Percentiles rank a stretch among this genome's conserved stretches.
phyloP scores from a whole-genome alignment of 768 basidiomycete species.

The Boletus sp. region DNA sequence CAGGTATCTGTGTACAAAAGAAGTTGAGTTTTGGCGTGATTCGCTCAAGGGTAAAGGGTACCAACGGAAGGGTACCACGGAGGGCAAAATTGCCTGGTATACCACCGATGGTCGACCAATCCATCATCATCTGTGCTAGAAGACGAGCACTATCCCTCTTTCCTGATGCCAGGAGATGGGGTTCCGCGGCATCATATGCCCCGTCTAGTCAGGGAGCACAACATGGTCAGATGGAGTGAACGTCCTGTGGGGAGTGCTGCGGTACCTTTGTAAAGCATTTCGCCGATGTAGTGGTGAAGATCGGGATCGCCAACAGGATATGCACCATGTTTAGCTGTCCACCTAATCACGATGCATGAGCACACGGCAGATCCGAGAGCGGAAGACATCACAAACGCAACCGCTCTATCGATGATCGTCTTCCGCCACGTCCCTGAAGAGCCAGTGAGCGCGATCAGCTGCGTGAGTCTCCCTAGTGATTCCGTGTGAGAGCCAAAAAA shows the following conservation, averaged over 20 bases:
- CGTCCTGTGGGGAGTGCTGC: background rate
- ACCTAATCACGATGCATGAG: slow-evolving; percentile 47
- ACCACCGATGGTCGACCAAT: slow-evolving; percentile 63
- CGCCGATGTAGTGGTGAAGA: slow-evolving; percentile 87
- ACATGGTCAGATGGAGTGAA: slow-evolving; percentile 1
- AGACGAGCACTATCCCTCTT: slow-evolving; percentile 85
- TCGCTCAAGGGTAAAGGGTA: slow-evolving; percentile 4
- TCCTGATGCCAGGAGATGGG: slow-evolving; percentile 80
- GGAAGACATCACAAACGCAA: slow-evolving; percentile 56
- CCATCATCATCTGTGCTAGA: slow-evolving; percentile 81
- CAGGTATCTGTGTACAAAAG: slow-evolving; percentile 53
- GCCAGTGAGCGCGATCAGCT: slow-evolving; percentile 85
- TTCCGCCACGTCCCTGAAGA: slow-evolving; percentile 83
- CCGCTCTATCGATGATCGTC: slow-evolving; percentile 77
- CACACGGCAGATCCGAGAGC: slow-evolving; percentile 9
- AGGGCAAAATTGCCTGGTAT: slow-evolving; percentile 74
- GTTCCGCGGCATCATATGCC: slow-evolving; percentile 69
- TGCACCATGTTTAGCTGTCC: slow-evolving; percentile 77
- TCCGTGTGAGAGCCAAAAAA: background rate
- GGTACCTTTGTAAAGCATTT: slow-evolving; percentile 80
- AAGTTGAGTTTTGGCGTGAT: slow-evolving; percentile 1
- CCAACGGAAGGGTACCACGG: slow-evolving; percentile 79
- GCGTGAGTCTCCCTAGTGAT: slow-evolving; percentile 73
- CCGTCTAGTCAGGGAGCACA: slow-evolving; percentile 50
- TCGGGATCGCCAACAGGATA: slow-evolving; percentile 85